Conservation (phyloP, 2,329 filamentous ascomycete genomes). For the Apiospora marii region DNA sequence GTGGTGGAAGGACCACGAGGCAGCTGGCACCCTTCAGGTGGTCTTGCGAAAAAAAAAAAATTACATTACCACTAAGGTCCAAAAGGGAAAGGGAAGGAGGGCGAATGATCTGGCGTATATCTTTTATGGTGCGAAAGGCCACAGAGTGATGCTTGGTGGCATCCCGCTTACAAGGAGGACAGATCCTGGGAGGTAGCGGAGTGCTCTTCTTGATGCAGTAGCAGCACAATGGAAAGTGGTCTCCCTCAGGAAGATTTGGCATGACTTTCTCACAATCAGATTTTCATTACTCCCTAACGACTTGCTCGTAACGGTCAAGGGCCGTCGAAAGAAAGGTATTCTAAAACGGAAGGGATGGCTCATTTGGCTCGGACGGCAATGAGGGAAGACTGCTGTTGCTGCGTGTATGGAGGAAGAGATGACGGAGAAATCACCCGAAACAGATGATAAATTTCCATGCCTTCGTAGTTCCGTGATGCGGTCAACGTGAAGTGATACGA, state of each 20-base stretch:
- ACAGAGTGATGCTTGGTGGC: slow-evolving; percentile 19
- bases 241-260: slow-evolving; percentile 41
- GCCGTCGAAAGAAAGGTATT: slow-evolving; percentile 20
- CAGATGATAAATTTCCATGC: slow-evolving; percentile 22
- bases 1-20: slow-evolving; percentile 42
- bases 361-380: slow-evolving; percentile 36
- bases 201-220: slow-evolving; percentile 30
- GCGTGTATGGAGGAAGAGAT: slow-evolving; percentile 30
- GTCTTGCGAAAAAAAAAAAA: slow-evolving; percentile 34
- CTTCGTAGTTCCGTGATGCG: neutral
- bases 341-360: slow-evolving; percentile 33
- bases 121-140: slow-evolving; percentile 33
- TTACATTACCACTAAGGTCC: slow-evolving; percentile 33
- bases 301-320: slow-evolving; percentile 26
- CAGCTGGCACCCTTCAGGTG: slow-evolving; percentile 41
- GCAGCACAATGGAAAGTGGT: slow-evolving; percentile 37
- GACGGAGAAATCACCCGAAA: slow-evolving; percentile 21
- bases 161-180: slow-evolving; percentile 17
- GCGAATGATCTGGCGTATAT: slow-evolving; percentile 41
- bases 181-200: slow-evolving; percentile 20
- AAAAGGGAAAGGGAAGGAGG: slow-evolving; percentile 38
- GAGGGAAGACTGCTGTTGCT: slow-evolving; percentile 33
- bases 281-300: slow-evolving; percentile 43
- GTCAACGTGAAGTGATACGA: neutral
- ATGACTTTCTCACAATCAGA: slow-evolving; percentile 42